Percentiles rank a stretch among this genome's conserved stretches.
Evolutionary conservation across 805 yeast genomes (phyloP).

Genomic region (Kodamaea leandrae): DNA sequence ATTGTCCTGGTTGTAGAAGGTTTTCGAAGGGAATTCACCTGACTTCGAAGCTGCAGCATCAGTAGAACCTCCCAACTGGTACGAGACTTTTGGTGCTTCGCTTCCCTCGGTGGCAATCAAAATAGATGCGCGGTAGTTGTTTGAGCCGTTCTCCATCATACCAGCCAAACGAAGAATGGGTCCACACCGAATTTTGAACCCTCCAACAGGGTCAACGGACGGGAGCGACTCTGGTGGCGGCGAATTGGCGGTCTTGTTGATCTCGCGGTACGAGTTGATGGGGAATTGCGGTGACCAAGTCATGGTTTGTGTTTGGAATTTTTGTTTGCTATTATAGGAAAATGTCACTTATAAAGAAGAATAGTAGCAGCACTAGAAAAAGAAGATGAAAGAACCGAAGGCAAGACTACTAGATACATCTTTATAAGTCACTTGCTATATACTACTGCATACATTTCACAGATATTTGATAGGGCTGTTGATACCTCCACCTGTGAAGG

Average conservation of each 20-base stretch:
- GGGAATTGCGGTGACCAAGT: slow-evolving; percentile 27
- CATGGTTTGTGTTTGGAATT: too few species aligned
- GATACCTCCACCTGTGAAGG: too few species aligned
- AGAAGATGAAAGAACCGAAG: too few species aligned
- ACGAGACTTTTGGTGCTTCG: slow-evolving; percentile 3
- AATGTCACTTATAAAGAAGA: too few species aligned
- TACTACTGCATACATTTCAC: too few species aligned
- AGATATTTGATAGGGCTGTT: too few species aligned
- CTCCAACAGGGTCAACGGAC: slow-evolving; percentile 19
- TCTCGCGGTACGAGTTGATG: slow-evolving; percentile 24
- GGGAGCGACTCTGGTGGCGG: slow-evolving; percentile 20
- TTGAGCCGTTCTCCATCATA: slow-evolving; percentile 47
- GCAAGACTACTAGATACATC: too few species aligned
- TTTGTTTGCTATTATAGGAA: neutral
- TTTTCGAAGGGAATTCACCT: slow-evolving; percentile 49
- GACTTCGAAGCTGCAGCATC: neutral
- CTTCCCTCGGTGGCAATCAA: slow-evolving; percentile 55
- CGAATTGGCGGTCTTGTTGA: slow-evolving; percentile 23
- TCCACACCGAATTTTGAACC: slow-evolving; percentile 61
- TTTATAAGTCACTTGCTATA: too few species aligned
- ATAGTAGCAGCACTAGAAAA: too few species aligned
- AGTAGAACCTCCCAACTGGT: slow-evolving; percentile 1
- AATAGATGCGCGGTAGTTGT: slow-evolving; percentile 65
- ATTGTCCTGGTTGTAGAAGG: slow-evolving; percentile 43
- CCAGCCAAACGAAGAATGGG: slow-evolving; percentile 73